These are phyloP conservation scores for Geranium incanum DNA, from an alignment of 441 rosid species.

Conservation along the genomic window DNA sequence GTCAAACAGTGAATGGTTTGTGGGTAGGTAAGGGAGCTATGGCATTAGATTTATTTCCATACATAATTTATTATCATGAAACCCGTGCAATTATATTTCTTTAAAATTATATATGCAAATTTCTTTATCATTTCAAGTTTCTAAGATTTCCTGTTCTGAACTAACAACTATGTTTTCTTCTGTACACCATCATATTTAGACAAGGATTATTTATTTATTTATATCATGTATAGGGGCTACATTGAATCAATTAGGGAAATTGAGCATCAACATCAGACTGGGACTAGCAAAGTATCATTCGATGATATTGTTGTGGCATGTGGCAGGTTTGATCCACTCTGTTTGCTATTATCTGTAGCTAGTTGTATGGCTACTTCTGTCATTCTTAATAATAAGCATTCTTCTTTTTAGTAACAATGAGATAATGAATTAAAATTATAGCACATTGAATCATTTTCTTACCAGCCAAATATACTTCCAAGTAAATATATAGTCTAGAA, in stretches of 20 bases:
- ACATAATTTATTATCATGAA: no score
- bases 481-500: not conserved
- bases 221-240: slow-evolving; percentile 59
- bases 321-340: slow-evolving; percentile 63
- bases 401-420: not conserved
- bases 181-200: not conserved
- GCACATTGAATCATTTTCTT: not conserved
- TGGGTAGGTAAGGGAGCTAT: no score
- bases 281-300: slow-evolving; percentile 40
- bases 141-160: not conserved
- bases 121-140: not conserved
- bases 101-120: not conserved
- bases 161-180: not conserved
- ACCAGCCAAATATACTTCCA: not conserved
- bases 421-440: not conserved
- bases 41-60: no score
- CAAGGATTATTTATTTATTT: not conserved
- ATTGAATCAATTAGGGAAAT: slow-evolving; percentile 79
- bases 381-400: not conserved
- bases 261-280: slow-evolving; percentile 62
- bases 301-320: slow-evolving; percentile 93
- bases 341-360: slow-evolving; percentile 3
- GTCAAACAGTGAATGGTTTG: no score
- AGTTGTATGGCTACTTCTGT: not conserved
- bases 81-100: no score